Evolutionary conservation across 1,284 basidiomycete species (phyloP).

Genomic region (Tilletia setariae): DNA sequence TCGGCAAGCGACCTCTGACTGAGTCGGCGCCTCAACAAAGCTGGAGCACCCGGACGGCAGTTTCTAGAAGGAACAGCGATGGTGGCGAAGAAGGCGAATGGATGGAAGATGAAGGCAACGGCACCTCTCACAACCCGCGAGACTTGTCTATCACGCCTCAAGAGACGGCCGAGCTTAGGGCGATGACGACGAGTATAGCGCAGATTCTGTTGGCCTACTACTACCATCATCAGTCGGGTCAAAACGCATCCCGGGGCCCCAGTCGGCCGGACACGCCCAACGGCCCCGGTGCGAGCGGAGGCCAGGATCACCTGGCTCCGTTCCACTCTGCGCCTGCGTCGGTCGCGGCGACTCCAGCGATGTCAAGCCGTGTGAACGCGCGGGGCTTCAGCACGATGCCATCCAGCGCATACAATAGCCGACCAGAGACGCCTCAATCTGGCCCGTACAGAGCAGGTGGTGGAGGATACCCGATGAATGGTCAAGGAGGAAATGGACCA

Average conservation of each 20-base stretch:
- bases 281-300: background rate
- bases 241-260: background rate
- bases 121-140: conserved; percentile 19
- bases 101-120: conserved; percentile 18
- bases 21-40: background rate
- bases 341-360: too few relatives aligned
- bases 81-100: conserved; percentile 19
- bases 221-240: background rate
- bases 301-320: background rate
- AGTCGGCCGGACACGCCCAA: conserved; percentile 1
- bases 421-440: conserved; percentile 5
- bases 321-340: background rate
- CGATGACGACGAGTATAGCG: conserved; percentile 41
- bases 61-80: conserved; percentile 5
- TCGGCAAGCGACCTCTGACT: conserved; percentile 28
- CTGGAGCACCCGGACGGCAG: background rate
- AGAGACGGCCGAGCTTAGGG: conserved; percentile 47
- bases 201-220: conserved; percentile 39
- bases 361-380: too few relatives aligned
- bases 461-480: background rate
- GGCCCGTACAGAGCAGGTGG: background rate
- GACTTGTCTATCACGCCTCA: conserved; percentile 38
- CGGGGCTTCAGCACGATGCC: conserved; percentile 11
- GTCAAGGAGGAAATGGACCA: background rate
- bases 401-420: conserved; percentile 9